These are phyloP conservation scores for Aureobasidium leucospermi DNA, from an alignment of 2,329 filamentous ascomycete genomes.

Conservation along the genomic window DNA sequence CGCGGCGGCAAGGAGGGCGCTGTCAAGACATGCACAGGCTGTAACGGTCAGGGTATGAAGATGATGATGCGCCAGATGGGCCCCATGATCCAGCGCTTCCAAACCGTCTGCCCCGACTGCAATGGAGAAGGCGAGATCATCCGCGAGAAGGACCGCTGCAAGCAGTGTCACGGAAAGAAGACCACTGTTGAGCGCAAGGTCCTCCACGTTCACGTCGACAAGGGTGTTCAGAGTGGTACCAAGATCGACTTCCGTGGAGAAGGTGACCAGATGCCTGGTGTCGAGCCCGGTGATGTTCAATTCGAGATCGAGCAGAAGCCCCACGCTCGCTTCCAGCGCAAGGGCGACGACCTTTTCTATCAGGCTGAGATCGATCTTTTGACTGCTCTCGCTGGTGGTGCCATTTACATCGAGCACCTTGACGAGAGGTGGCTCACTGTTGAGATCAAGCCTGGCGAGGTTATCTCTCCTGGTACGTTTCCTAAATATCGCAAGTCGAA, in stretches of 20 bases:
- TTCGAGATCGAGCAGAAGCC: conserved; percentile 99
- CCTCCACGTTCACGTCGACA: conserved; percentile 94
- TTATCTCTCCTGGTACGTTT: conserved; percentile 77
- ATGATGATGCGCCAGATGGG: conserved; percentile 99
- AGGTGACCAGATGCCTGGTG: conserved; percentile 89
- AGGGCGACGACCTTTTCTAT: conserved; percentile 93
- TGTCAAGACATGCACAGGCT: conserved; percentile 86
- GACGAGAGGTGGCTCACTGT: conserved; percentile 96
- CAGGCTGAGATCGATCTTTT: conserved; percentile 92
- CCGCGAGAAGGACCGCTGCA: conserved; percentile 95
- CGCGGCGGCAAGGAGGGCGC: conserved; percentile 94
- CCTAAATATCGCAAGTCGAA: not conserved
- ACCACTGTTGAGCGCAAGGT: conserved; percentile 96
- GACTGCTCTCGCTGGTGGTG: conserved; percentile 86
- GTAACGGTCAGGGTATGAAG: conserved; percentile 96
- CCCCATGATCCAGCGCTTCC: conserved; percentile 99
- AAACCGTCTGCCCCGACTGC: conserved; percentile 97
- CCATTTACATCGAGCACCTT: conserved; percentile 88
- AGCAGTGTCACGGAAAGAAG: conserved; percentile 95
- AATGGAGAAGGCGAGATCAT: conserved; percentile 96
- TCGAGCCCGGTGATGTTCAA: conserved; percentile 89
- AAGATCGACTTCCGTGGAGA: conserved; percentile 97
- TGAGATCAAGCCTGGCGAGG: conserved; percentile 87
- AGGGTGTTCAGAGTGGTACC: conserved; percentile 84
- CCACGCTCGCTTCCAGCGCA: conserved; percentile 89